Base-by-base conservation (phyloP, 495 filamentous ascomycete species). In the Chaetomium tenue region DNA sequence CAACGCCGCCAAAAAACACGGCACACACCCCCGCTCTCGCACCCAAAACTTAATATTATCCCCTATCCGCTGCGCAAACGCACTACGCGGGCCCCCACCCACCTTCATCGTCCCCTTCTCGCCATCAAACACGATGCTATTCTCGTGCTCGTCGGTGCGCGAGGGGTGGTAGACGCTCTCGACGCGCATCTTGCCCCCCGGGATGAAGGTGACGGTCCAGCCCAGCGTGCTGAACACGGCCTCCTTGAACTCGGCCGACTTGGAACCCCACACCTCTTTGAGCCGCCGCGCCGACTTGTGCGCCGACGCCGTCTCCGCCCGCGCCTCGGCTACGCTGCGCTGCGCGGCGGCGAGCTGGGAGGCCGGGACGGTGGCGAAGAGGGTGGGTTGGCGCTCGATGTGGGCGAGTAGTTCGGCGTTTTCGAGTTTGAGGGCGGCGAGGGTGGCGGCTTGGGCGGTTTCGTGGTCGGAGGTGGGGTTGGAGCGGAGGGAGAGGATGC, bases 41-140 rank as follows among this genome's bases (percentile, higher is more conserved):
- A 97, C 93, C 94, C 94, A 98, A 75, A 95, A 97, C 71, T 88
- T 85, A 69, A 96, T 91, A 55, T 91, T 82, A 59, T 89, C 88
- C 68, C 83, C 85, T 39, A 98, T 94, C 75, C 91, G 87, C 64
- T 84, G 78, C 26, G 92, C 93, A 76, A 98, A 98, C 30, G 82
- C 82, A 70, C 89, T 93, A 69, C 91, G 85, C 5, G 91, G 91
- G 0, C 94, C 94, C 6, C 94, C 94, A 18, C 87, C 88, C 63
- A 98, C 89, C 80, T 98, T 98, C 94, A 98, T 98, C 25, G 91
- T 97, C 28, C 94, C 88, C 65, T 89, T 89, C 76, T 98, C 93
- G 25, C 93, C 95, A 78, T 99, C 94, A 76, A 99, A 98, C 1
- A 97, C 86, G 64, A 99, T 96, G 54, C 88, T 91, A 66, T 93